Evolutionary conservation across 768 basidiomycete species (phyloP).

Genomic region (Heimioporus sp.): DNA sequence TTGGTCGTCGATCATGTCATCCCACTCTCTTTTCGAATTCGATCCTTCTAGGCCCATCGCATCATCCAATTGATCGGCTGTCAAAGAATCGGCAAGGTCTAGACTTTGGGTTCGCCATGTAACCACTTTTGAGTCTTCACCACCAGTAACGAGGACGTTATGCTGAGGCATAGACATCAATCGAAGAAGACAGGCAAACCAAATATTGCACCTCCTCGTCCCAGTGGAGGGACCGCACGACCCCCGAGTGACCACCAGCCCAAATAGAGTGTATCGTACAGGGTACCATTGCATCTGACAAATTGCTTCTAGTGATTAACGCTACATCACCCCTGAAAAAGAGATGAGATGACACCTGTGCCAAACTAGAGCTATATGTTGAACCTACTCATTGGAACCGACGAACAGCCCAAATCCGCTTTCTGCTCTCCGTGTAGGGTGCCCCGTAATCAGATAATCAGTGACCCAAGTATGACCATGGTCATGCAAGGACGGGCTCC

Average conservation of each 20-base stretch:
- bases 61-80: slow-evolving; percentile 4
- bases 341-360: background rate
- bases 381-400: slow-evolving; percentile 67
- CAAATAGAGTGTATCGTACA: slow-evolving; percentile 54
- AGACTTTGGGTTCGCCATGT: slow-evolving; percentile 35
- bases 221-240: slow-evolving; percentile 56
- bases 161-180: slow-evolving; percentile 29
- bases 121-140: slow-evolving; percentile 49
- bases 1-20: slow-evolving; percentile 12
- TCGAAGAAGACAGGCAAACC: background rate
- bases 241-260: slow-evolving; percentile 53
- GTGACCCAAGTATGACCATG: slow-evolving; percentile 68
- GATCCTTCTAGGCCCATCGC: slow-evolving; percentile 9
- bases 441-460: slow-evolving; percentile 67
- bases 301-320: slow-evolving; percentile 45
- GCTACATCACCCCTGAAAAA: slow-evolving; percentile 54
- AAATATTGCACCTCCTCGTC: slow-evolving; percentile 46
- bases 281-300: slow-evolving; percentile 35
- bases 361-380: slow-evolving; percentile 11
- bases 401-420: slow-evolving; percentile 53
- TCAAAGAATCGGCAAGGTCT: background rate
- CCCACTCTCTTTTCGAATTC: slow-evolving; percentile 24
- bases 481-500: slow-evolving; percentile 58
- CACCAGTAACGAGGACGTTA: slow-evolving; percentile 44
- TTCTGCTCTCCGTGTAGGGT: slow-evolving; percentile 22